Percentiles rank a stretch among this genome's conserved stretches.
Evolutionary conservation across 164 flowering plant species (phyloP).

Genomic region (Vitis amurensis): DNA sequence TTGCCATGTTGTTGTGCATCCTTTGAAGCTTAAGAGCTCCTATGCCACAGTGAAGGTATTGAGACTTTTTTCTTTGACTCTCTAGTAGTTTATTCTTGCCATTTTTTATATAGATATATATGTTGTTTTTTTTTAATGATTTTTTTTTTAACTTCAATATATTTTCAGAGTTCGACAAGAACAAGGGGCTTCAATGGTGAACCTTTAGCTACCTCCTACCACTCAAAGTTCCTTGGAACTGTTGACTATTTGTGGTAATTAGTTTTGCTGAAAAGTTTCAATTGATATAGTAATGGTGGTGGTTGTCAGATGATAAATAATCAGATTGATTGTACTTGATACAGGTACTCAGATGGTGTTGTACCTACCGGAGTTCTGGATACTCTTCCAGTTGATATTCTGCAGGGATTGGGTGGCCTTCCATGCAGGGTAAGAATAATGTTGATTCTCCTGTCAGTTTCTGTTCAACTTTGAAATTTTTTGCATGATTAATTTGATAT

Average conservation of each 20-base stretch:
- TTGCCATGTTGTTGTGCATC: constrained; percentile 34
- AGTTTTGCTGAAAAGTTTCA: background rate
- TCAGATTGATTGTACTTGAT: constrained; percentile 5
- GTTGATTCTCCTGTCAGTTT: too few species aligned
- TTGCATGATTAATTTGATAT: too few species aligned
- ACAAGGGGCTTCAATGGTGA: constrained; percentile 54
- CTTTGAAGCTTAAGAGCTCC: constrained; percentile 58
- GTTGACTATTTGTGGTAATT: constrained; percentile 75
- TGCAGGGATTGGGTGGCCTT: constrained; percentile 52
- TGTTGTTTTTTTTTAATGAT: background rate
- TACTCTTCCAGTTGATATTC: constrained; percentile 48
- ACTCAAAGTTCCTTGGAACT: constrained; percentile 70
- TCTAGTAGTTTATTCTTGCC: too few species aligned
- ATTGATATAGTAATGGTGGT: background rate
- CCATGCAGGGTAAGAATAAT: constrained; percentile 51
- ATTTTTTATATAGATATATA: too few species aligned
- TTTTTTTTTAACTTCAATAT: background rate
- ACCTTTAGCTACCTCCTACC: constrained; percentile 73
- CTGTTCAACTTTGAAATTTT: too few species aligned
- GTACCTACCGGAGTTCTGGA: constrained; percentile 61
- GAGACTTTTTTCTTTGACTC: background rate
- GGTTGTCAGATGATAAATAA: background rate
- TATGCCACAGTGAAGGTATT: constrained; percentile 57
- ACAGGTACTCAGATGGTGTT: constrained; percentile 58
- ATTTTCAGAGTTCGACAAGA: constrained; percentile 37